A percentile compares a stretch with the other conserved stretches of the same genome.
Evolutionary conservation across 352 stramenopile genomes (phyloP).

Genomic region (Phytophthora meadii): DNA sequence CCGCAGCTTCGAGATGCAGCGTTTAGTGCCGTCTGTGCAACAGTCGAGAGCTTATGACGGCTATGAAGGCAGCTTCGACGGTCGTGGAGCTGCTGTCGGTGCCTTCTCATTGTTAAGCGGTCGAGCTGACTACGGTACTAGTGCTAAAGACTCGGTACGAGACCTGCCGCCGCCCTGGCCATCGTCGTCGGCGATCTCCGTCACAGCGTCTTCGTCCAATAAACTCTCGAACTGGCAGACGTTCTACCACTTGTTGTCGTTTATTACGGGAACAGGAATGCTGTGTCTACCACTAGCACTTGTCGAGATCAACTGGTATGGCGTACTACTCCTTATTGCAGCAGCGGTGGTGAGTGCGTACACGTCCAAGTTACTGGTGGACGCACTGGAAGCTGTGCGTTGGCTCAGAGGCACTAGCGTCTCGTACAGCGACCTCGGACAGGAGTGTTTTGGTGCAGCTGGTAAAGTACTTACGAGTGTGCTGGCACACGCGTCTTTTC

Average conservation of each 20-base stretch:
- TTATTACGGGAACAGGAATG: slow-evolving; percentile 78
- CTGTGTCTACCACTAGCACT: slow-evolving; percentile 75
- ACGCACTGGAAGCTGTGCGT: slow-evolving; percentile 72
- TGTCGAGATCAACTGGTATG: slow-evolving; percentile 84
- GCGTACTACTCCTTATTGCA: slow-evolving; percentile 61
- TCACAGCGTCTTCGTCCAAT: slow-evolving; percentile 15
- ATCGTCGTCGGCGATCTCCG: slow-evolving; percentile 14
- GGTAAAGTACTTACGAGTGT: slow-evolving; percentile 51
- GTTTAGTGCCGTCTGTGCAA: slow-evolving; percentile 37
- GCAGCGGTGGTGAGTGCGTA: slow-evolving; percentile 63
- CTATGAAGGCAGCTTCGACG: slow-evolving; percentile 37
- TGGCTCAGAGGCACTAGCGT: slow-evolving; percentile 70
- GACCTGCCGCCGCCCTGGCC: slow-evolving; percentile 18
- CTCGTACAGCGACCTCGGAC: slow-evolving; percentile 75
- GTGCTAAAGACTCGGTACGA: slow-evolving; percentile 17
- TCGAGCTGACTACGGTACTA: slow-evolving; percentile 29
- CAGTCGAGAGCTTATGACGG: slow-evolving; percentile 26
- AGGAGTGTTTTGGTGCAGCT: slow-evolving; percentile 63
- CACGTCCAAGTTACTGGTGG: slow-evolving; percentile 70
- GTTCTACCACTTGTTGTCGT: slow-evolving; percentile 76
- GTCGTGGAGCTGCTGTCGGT: slow-evolving; percentile 24
- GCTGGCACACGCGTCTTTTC: slow-evolving; percentile 63
- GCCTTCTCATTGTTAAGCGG: slow-evolving; percentile 23
- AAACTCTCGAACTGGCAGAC: slow-evolving; percentile 69
- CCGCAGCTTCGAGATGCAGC: slow-evolving; percentile 44